These are phyloP conservation scores for Coemansia sp. DNA, from an alignment of 192 early-diverging fungal genomes.

Conservation along the genomic window DNA sequence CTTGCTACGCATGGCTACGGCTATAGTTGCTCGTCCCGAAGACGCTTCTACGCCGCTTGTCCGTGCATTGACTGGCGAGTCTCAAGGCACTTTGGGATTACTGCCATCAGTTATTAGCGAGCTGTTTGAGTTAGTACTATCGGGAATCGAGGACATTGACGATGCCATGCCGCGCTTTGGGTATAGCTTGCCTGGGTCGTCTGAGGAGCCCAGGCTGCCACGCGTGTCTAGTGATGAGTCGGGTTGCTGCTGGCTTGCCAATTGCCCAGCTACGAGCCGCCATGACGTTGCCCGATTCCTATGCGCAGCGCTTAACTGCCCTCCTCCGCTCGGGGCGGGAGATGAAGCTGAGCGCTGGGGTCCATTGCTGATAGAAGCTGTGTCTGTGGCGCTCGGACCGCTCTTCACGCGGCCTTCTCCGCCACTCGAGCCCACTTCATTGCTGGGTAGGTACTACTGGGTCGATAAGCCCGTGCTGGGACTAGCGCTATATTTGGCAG, in stretches of 20 bases:
- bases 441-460: slow-evolving; percentile 24
- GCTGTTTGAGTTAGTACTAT: slow-evolving; percentile 23
- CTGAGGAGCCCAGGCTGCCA: slow-evolving; percentile 16
- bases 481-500: not conserved
- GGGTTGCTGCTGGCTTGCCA: slow-evolving; percentile 42
- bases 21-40: not conserved
- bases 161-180: slow-evolving; percentile 26
- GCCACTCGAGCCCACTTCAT: not conserved
- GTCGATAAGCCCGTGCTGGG: slow-evolving; percentile 8
- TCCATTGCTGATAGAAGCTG: not conserved
- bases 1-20: slow-evolving; percentile 18
- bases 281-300: slow-evolving; percentile 13
- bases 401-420: not conserved
- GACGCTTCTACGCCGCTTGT: slow-evolving; percentile 5
- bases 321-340: not conserved
- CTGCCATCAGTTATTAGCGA: slow-evolving; percentile 20
- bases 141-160: slow-evolving; percentile 39
- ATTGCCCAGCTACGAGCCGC: slow-evolving; percentile 8
- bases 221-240: slow-evolving; percentile 36
- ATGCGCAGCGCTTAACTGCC: slow-evolving; percentile 4
- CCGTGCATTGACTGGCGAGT: not conserved
- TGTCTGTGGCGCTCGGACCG: not conserved
- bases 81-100: not conserved
- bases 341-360: slow-evolving; percentile 3
- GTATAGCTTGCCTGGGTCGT: too few species aligned